Evolutionary conservation across 805 yeast species (phyloP), one percentile per base, ranked within the genome.

Genomic region (Saccharomycopsis sp.): DNA sequence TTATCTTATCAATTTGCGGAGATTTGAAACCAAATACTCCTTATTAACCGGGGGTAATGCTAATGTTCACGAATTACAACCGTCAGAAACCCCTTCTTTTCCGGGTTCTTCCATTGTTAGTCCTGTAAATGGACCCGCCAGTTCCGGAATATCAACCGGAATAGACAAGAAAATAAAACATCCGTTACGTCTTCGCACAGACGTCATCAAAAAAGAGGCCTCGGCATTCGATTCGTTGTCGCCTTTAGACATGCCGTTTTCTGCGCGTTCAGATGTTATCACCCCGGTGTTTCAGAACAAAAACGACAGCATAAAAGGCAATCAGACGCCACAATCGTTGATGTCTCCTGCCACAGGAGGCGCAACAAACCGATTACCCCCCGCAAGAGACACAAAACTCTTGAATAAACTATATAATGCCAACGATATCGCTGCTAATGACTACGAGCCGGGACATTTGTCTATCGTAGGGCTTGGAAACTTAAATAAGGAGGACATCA

Each of bases 1-100:
- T 65, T 54, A 44, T 47, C 42, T 61, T 61, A 22, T 44, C 22
- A 29, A 41, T 14, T 59, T 67, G 20, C 64, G 55, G 44, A 47
- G 60, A 14, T 60, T 60, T 12, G 56, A 57, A 14, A 17, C 20
- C 53, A 49, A 41, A 20, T 35, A 53, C 52, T 44, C 49, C 7
- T 17, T 44, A 12, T 7, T 44, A 7, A 19, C 49, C 5, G 49
- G 22, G 7, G 22, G 22, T 12, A 44, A 44, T 44, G 12, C 20
- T 17, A 44, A 44, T 44, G 12, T 17, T 5, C 22, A 8, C 49
- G 49, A 44, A 44, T 12, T 7, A 17, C 49, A 44, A 17, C 22
- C 22, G 3, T 17, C 49, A 44, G 49, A 44, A 17, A 44, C 20
- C 12, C 9, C 8, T 44, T 44, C 49, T 35, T 35, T 9, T 35